Evolutionary conservation across 306 rosid genomes (phyloP).

Genomic region (Lathyrus oleraceus): DNA sequence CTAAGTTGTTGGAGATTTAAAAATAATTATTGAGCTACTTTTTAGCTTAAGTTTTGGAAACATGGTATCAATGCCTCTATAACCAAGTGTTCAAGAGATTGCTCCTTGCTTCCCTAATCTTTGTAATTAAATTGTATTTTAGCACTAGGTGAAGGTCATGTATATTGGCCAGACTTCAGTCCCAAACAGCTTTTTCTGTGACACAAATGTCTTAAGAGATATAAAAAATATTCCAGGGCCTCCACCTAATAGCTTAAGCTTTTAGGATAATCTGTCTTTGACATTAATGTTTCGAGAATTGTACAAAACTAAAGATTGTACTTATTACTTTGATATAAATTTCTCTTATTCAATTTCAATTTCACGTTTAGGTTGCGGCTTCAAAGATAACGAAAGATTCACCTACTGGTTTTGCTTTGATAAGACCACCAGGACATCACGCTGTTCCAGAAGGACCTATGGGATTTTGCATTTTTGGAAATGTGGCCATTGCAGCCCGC

Average conservation of each 20-base stretch:
- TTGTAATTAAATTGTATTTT: slow-evolving; percentile 13
- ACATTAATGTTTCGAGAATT: slow-evolving; percentile 23
- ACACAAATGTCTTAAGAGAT: slow-evolving; percentile 12
- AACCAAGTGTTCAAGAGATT: slow-evolving; percentile 8
- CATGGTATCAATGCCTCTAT: slow-evolving; percentile 14
- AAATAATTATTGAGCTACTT: background rate
- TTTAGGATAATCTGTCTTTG: slow-evolving; percentile 5
- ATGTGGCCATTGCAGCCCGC: slow-evolving; percentile 91
- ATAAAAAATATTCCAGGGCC: slow-evolving; percentile 1
- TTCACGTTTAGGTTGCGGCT: slow-evolving; percentile 62
- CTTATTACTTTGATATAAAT: slow-evolving; percentile 2
- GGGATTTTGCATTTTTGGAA: slow-evolving; percentile 94
- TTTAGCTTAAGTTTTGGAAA: slow-evolving; percentile 24
- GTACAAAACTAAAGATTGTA: slow-evolving; percentile 3
- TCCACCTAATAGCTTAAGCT: slow-evolving; percentile 10
- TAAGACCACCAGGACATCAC: slow-evolving; percentile 98
- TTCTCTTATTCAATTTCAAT: slow-evolving; percentile 25
- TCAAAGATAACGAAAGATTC: slow-evolving; percentile 58
- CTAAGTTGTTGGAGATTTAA: background rate
- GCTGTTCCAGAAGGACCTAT: slow-evolving; percentile 91
- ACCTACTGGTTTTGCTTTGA: slow-evolving; percentile 88
- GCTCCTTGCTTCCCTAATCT: slow-evolving; percentile 3
- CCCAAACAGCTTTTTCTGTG: slow-evolving; percentile 9
- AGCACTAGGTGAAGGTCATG: background rate
- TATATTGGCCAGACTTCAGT: slow-evolving; percentile 1